These are phyloP conservation scores for Candida koratica DNA, from an alignment of 805 yeast species.

Conservation along the genomic window DNA sequence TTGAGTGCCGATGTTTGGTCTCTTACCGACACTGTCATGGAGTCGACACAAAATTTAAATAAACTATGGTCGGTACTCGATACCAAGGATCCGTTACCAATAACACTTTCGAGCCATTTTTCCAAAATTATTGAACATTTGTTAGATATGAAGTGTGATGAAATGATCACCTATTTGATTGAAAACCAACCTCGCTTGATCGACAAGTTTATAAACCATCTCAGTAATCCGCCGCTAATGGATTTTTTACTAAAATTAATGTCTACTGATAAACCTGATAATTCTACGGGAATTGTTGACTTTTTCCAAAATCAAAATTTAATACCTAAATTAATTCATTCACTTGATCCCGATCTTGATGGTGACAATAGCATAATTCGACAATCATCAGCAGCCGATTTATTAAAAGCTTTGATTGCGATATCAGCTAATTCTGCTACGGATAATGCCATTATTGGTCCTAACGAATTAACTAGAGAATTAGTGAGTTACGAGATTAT, in stretches of 20 bases:
- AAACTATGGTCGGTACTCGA: constrained; percentile 80
- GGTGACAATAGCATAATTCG: constrained; percentile 21
- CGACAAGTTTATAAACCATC: constrained; percentile 40
- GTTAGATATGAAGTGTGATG: constrained; percentile 47
- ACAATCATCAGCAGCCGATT: constrained; percentile 44
- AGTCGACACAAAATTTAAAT: constrained; percentile 57
- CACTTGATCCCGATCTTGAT: constrained; percentile 25
- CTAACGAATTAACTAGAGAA: constrained; percentile 44
- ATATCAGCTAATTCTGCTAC: constrained; percentile 45
- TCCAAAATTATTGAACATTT: constrained; percentile 81
- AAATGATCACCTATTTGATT: constrained; percentile 42
- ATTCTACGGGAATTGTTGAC: constrained; percentile 44
- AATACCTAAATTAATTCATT: constrained; percentile 31
- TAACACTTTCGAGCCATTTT: constrained; percentile 78
- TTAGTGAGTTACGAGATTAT: constrained; percentile 37
- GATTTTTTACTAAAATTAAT: constrained; percentile 42
- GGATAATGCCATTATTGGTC: constrained; percentile 44
- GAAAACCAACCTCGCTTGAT: constrained; percentile 41
- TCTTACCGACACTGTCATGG: constrained; percentile 84
- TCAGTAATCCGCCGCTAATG: constrained; percentile 45
- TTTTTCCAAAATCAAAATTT: constrained; percentile 39
- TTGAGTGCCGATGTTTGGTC: constrained; percentile 93
- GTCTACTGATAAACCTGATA: constrained; percentile 45
- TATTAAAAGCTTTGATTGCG: constrained; percentile 43
- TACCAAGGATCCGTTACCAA: constrained; percentile 60